These are phyloP conservation scores for Sporothrix pseudoabietina DNA, from an alignment of 2,329 filamentous ascomycete genomes.

Conservation along the genomic window DNA sequence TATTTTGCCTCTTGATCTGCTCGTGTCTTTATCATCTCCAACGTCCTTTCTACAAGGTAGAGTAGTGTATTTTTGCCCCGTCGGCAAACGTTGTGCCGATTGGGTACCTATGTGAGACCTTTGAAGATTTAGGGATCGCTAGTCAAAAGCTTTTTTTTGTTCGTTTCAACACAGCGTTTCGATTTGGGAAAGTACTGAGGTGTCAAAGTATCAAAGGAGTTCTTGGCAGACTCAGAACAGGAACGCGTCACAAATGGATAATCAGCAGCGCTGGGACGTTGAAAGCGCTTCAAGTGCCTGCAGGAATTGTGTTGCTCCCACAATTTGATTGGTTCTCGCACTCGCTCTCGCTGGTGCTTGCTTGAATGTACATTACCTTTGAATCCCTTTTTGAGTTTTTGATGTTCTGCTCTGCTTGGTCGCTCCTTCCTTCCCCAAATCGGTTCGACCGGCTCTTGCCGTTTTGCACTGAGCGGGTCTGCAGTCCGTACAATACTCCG, in stretches of 20 bases:
- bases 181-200: background rate
- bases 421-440: background rate
- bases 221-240: background rate
- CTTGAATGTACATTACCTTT: background rate
- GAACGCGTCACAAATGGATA: constrained; percentile 16
- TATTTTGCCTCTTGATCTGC: background rate
- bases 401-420: background rate
- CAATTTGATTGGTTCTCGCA: background rate
- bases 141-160: background rate
- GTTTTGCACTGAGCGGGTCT: constrained; percentile 14
- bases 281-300: constrained; percentile 2
- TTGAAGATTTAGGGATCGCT: background rate
- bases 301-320: background rate
- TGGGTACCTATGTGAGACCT: background rate
- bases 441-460: constrained; percentile 20
- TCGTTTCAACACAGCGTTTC: background rate
- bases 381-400: background rate
- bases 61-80: background rate
- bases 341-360: background rate
- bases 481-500: background rate
- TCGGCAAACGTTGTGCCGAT: background rate
- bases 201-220: background rate
- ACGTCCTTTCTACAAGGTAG: background rate
- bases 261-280: constrained; percentile 7
- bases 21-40: background rate